A percentile compares a stretch with the other conserved stretches of the same genome.
Evolutionary conservation across 1,284 basidiomycete genomes (phyloP).

Genomic region (Mycena sp.): DNA sequence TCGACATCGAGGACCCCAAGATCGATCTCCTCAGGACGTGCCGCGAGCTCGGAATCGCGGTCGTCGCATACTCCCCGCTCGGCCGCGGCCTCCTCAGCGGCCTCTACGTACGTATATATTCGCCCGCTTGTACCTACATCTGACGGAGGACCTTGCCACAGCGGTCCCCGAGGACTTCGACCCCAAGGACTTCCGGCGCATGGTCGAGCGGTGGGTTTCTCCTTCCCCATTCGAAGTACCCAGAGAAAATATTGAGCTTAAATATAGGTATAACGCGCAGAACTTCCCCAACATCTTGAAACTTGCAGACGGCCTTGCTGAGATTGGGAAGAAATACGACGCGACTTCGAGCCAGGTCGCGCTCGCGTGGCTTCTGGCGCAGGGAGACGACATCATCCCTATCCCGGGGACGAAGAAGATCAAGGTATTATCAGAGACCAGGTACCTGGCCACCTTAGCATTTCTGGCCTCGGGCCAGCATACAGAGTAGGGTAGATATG

Average conservation of each 20-base stretch:
- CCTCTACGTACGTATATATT: slow-evolving; percentile 46
- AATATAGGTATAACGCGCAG: slow-evolving; percentile 50
- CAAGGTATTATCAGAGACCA: too few relatives aligned
- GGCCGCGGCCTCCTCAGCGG: slow-evolving; percentile 65
- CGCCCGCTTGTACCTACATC: background rate
- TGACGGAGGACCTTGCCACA: slow-evolving; percentile 40
- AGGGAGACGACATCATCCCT: slow-evolving; percentile 54
- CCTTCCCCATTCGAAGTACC: too few relatives aligned
- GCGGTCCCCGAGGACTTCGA: slow-evolving; percentile 60
- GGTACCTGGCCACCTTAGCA: too few relatives aligned
- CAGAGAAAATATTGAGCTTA: too few relatives aligned
- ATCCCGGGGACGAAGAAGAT: too few relatives aligned
- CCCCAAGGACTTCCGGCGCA: slow-evolving; percentile 53
- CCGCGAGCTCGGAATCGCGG: slow-evolving; percentile 60
- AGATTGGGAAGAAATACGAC: slow-evolving; percentile 52
- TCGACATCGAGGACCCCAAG: too few relatives aligned
- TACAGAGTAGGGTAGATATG: too few relatives aligned
- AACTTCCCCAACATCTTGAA: slow-evolving; percentile 67
- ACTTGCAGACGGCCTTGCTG: slow-evolving; percentile 56
- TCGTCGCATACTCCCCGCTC: slow-evolving; percentile 56
- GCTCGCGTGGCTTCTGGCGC: slow-evolving; percentile 68
- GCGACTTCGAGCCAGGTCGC: slow-evolving; percentile 63
- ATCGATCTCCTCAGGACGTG: slow-evolving; percentile 61
- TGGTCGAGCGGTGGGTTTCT: too few relatives aligned
- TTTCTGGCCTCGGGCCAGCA: too few relatives aligned